Evolutionary conservation across 495 filamentous ascomycete species (phyloP).

Genomic region (Parathielavia hyrcaniae): DNA sequence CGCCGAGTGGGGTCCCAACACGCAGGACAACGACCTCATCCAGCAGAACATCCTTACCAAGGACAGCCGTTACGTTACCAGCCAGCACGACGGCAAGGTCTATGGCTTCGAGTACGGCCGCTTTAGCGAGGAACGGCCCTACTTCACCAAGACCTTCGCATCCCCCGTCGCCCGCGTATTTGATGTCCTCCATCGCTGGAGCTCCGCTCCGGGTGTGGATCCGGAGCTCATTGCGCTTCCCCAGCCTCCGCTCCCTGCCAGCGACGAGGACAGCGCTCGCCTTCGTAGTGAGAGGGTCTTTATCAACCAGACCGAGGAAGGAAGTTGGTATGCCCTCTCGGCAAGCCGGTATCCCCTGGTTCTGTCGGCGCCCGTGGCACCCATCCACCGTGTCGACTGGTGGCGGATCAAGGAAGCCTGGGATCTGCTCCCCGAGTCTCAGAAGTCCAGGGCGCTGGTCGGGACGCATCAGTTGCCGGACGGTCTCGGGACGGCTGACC

Average conservation of each 20-base stretch:
- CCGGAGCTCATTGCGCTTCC: conserved; percentile 71
- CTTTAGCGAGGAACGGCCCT: conserved; percentile 27
- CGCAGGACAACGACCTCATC: conserved; percentile 78
- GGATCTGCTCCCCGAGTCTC: conserved; percentile 30
- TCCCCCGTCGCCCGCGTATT: conserved; percentile 87
- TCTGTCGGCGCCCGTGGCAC: conserved; percentile 62
- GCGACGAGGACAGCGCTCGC: conserved; percentile 49
- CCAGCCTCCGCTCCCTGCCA: conserved; percentile 67
- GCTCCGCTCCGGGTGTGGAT: conserved; percentile 50
- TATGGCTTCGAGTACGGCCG: conserved; percentile 68
- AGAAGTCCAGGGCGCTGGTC: conserved; percentile 39
- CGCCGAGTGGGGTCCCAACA: conserved; percentile 93
- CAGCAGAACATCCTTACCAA: conserved; percentile 71
- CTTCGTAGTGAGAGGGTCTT: conserved; percentile 64
- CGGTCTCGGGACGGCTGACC: background rate
- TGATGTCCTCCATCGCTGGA: conserved; percentile 71
- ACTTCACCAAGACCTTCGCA: conserved; percentile 59
- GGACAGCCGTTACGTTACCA: conserved; percentile 84
- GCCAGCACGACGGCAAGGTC: conserved; percentile 78
- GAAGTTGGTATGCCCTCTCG: conserved; percentile 92
- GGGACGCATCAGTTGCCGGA: conserved; percentile 43
- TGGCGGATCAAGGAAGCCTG: conserved; percentile 32
- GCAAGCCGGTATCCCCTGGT: conserved; percentile 81
- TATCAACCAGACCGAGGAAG: conserved; percentile 75
- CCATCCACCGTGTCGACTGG: conserved; percentile 58